Conservation (phyloP, 495 filamentous ascomycete genomes). For the Talaromyces thailandensis region DNA sequence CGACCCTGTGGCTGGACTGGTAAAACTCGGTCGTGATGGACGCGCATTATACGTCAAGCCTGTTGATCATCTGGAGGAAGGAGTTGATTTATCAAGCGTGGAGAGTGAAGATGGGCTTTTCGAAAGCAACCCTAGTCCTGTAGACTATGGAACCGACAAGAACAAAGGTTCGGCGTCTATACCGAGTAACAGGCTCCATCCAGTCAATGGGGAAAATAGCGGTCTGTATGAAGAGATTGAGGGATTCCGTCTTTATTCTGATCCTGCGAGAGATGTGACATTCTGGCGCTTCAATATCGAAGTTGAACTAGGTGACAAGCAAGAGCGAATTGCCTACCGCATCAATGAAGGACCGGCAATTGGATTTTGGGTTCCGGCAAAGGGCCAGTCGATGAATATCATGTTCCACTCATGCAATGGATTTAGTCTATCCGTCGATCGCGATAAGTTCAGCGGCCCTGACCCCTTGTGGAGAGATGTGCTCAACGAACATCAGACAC, state of each 20-base stretch:
- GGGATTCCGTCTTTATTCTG: constrained; percentile 74
- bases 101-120: constrained; percentile 80
- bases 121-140: constrained; percentile 42
- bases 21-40: constrained; percentile 72
- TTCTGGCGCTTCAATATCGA: constrained; percentile 97
- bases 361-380: constrained; percentile 90
- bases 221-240: constrained; percentile 70
- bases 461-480: constrained; percentile 97
- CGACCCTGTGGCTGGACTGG: constrained; percentile 79
- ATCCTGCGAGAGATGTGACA: constrained; percentile 77
- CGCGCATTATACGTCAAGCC: constrained; percentile 75
- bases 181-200: constrained; percentile 31
- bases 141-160: constrained; percentile 30
- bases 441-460: constrained; percentile 74
- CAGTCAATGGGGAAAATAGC: constrained; percentile 59
- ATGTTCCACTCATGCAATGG: constrained; percentile 99
- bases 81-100: constrained; percentile 59
- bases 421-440: constrained; percentile 72
- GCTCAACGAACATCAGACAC: constrained; percentile 82
- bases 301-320: constrained; percentile 66
- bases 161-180: constrained; percentile 17
- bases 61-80: constrained; percentile 70
- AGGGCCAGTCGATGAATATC: constrained; percentile 86
- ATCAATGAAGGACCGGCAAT: constrained; percentile 87
- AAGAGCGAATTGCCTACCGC: constrained; percentile 85